Evolutionary conservation across 2,329 filamentous ascomycete species (phyloP).

Genomic region (Kalmusia sp.): DNA sequence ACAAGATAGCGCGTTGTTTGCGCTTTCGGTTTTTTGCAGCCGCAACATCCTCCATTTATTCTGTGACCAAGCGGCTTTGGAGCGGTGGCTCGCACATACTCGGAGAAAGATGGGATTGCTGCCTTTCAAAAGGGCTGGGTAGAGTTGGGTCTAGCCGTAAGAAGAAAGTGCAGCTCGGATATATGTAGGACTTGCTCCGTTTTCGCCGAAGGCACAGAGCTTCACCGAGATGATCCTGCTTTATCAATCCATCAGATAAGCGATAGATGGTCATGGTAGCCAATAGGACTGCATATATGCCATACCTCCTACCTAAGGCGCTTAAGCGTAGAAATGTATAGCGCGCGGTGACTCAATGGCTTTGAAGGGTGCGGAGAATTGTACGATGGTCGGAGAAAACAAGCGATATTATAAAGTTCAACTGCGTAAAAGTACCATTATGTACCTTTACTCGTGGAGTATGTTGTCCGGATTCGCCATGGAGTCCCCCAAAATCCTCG

Average conservation of each 20-base stretch:
- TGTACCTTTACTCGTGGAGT: too few species aligned
- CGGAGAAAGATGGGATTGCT: constrained; percentile 11
- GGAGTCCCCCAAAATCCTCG: neutral
- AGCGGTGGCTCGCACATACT: neutral
- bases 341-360: too few species aligned
- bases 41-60: neutral
- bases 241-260: constrained; percentile 1
- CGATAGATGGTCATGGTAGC: too few species aligned
- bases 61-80: too few species aligned
- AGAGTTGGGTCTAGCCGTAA: neutral
- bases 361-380: too few species aligned
- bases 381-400: neutral
- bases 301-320: too few species aligned
- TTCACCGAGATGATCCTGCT: neutral
- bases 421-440: neutral
- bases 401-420: too few species aligned
- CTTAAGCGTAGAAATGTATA: too few species aligned
- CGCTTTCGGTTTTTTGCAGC: constrained; percentile 15
- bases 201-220: neutral
- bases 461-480: neutral
- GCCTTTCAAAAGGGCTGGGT: neutral
- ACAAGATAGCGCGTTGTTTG: constrained; percentile 46
- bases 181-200: constrained; percentile 5
- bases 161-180: neutral
- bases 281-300: too few species aligned